A percentile compares a stretch with the other conserved stretches of the same genome.
These are phyloP conservation scores for Discostella stelligeroides DNA, from an alignment of 108 stramenopile genomes.

Conservation along the genomic window DNA sequence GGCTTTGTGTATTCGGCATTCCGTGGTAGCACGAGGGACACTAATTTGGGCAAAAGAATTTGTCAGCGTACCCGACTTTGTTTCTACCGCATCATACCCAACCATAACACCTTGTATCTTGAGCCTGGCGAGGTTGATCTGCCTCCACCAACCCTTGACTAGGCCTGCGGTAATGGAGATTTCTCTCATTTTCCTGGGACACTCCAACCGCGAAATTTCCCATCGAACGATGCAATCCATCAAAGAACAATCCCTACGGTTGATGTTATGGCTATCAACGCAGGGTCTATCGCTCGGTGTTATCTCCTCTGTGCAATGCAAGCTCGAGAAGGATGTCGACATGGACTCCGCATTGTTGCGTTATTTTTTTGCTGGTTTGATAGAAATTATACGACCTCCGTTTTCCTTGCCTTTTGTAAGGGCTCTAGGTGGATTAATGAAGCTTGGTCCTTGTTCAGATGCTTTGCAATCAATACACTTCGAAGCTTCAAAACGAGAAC, in stretches of 20 bases:
- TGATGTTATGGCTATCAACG: slow-evolving; percentile 66
- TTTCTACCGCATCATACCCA: slow-evolving; percentile 73
- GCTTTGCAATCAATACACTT: slow-evolving; percentile 78
- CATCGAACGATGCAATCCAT: slow-evolving; percentile 84
- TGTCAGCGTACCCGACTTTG: slow-evolving; percentile 67
- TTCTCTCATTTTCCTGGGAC: slow-evolving; percentile 70
- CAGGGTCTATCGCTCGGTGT: slow-evolving; percentile 70
- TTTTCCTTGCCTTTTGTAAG: slow-evolving; percentile 68
- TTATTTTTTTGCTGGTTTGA: slow-evolving; percentile 73
- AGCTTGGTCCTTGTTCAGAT: slow-evolving; percentile 62
- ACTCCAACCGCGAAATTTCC: slow-evolving; percentile 80
- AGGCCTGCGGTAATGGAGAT: slow-evolving; percentile 62
- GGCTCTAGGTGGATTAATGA: slow-evolving; percentile 52
- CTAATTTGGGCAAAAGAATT: slow-evolving; percentile 82
- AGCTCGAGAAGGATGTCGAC: slow-evolving; percentile 56
- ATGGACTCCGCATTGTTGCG: slow-evolving; percentile 80
- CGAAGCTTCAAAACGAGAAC: slow-evolving; percentile 37
- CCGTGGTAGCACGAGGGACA: slow-evolving; percentile 73
- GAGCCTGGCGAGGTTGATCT: slow-evolving; percentile 65
- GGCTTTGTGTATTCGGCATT: slow-evolving; percentile 63
- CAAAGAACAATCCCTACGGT: slow-evolving; percentile 82
- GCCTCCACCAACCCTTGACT: slow-evolving; percentile 70
- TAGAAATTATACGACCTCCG: slow-evolving; percentile 69
- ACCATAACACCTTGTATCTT: slow-evolving; percentile 79
- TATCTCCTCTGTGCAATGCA: slow-evolving; percentile 50